A percentile compares a stretch with the other conserved stretches of the same genome.
Evolutionary conservation across 2,329 filamentous ascomycete genomes (phyloP).

Genomic region (Berkeleyomyces basicola): DNA sequence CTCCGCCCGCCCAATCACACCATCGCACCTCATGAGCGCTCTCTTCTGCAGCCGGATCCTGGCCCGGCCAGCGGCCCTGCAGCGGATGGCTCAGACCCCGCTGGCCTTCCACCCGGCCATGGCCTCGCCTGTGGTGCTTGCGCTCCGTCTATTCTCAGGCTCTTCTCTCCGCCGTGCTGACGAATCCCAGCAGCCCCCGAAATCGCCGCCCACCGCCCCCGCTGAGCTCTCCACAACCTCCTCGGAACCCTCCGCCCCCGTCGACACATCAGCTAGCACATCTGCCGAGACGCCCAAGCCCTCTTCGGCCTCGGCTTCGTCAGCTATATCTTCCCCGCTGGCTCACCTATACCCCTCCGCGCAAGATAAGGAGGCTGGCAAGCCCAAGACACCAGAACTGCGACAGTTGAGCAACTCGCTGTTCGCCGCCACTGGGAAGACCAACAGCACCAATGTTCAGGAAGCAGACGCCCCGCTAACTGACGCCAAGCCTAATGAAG

Average conservation of each 20-base stretch:
- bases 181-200: not conserved
- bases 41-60: conserved; percentile 11
- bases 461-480: conserved; percentile 7
- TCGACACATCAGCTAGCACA: not conserved
- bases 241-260: not conserved
- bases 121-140: conserved; percentile 4
- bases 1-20: not conserved
- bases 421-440: not conserved
- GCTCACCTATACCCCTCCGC: not conserved
- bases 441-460: not conserved
- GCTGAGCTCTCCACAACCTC: not conserved
- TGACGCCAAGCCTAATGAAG: conserved; percentile 9
- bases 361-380: not conserved
- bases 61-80: conserved; percentile 7
- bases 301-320: not conserved
- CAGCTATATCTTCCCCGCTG: conserved; percentile 6
- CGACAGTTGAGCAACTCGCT: conserved; percentile 2
- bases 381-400: not conserved
- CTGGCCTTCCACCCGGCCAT: not conserved
- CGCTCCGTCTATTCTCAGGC: conserved; percentile 15
- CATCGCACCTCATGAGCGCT: conserved; percentile 11
- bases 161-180: conserved; percentile 15
- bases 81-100: not conserved
- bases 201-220: not conserved
- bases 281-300: conserved; percentile 1